Evolutionary conservation across 495 filamentous ascomycete species (phyloP).

Genomic region (Parathielavia hyrcaniae): DNA sequence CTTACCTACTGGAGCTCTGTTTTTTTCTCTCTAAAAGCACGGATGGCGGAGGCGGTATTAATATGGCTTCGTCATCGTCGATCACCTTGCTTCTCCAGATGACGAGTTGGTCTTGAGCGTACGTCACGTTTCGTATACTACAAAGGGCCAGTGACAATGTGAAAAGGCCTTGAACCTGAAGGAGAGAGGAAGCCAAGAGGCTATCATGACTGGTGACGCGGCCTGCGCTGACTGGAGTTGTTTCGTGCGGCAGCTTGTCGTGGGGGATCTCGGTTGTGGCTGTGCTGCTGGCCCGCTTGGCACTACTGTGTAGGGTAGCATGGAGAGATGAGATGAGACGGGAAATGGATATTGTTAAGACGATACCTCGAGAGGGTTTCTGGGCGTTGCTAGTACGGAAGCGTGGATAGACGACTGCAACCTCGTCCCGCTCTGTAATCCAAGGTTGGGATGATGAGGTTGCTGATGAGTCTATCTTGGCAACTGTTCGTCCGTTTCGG

Average conservation of each 20-base stretch:
- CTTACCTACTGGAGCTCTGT: too few species aligned
- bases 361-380: neutral
- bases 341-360: neutral
- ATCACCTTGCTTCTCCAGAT: too few species aligned
- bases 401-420: neutral
- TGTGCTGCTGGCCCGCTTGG: neutral
- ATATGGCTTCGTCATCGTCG: too few species aligned
- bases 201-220: neutral
- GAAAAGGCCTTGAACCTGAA: too few species aligned
- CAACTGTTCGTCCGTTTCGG: too few species aligned
- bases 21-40: too few species aligned
- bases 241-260: neutral
- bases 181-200: neutral
- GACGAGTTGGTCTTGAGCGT: too few species aligned
- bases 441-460: too few species aligned
- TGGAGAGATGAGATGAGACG: neutral
- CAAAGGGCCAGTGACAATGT: too few species aligned
- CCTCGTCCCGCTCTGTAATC: neutral
- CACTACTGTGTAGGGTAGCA: neutral
- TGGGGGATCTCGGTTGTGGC: neutral
- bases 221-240: slow-evolving; percentile 4
- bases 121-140: too few species aligned
- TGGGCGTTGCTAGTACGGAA: neutral
- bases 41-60: too few species aligned
- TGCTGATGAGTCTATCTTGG: too few species aligned